Evolutionary conservation across 305 asterid species (phyloP).

Genomic region (Striga hermonthica): DNA sequence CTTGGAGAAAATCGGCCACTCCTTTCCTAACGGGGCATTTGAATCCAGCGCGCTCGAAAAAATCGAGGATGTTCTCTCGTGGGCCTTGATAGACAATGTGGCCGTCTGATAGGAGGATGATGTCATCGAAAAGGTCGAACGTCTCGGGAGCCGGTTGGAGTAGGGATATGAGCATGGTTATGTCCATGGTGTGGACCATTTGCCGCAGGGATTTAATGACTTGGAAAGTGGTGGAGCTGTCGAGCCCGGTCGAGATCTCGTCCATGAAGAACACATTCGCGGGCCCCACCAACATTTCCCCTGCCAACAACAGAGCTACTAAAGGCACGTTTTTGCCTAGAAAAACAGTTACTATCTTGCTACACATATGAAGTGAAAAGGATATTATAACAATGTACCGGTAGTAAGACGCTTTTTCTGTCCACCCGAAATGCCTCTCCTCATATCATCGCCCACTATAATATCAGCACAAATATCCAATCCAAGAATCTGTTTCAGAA

Average conservation of each 20-base stretch:
- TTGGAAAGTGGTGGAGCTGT: slow-evolving; percentile 49
- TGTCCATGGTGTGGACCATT: slow-evolving; percentile 40
- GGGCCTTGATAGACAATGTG: slow-evolving; percentile 46
- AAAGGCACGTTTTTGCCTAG: too few relatives aligned
- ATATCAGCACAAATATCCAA: slow-evolving; percentile 49
- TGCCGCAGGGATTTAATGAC: slow-evolving; percentile 45
- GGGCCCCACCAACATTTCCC: slow-evolving; percentile 52
- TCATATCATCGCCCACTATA: slow-evolving; percentile 48
- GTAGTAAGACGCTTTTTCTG: slow-evolving; percentile 50
- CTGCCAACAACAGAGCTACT: too few relatives aligned
- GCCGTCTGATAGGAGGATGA: slow-evolving; percentile 43
- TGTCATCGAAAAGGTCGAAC: slow-evolving; percentile 41
- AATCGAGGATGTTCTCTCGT: slow-evolving; percentile 38
- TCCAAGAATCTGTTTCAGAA: slow-evolving; percentile 46
- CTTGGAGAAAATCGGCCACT: slow-evolving; percentile 46
- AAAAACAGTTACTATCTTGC: too few relatives aligned
- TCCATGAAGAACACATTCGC: slow-evolving; percentile 53
- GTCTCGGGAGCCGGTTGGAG: slow-evolving; percentile 50
- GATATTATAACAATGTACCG: too few relatives aligned
- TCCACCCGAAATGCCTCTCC: slow-evolving; percentile 52
- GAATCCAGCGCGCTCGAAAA: slow-evolving; percentile 40
- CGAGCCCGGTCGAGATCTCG: slow-evolving; percentile 47
- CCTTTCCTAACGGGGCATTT: slow-evolving; percentile 46
- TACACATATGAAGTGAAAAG: too few relatives aligned
- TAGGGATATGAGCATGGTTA: slow-evolving; percentile 43